Percentiles rank a stretch among this genome's conserved stretches.
Conservation (phyloP, 148 eudicot species). For the Selenicereus undatus region DNA sequence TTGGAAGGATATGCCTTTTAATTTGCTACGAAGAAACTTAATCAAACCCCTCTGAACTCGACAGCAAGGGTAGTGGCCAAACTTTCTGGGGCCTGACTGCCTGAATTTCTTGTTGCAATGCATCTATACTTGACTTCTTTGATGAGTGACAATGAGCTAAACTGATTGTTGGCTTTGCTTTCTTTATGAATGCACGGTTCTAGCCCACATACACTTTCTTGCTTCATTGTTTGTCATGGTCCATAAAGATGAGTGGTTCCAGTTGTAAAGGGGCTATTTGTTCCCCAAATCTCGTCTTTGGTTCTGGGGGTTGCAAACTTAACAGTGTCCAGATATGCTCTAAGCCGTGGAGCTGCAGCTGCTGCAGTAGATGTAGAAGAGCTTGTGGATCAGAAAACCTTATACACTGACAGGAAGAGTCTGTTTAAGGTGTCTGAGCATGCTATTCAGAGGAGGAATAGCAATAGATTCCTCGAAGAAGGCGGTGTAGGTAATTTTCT, state of each 20-base stretch:
- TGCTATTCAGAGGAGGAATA: constrained; percentile 53
- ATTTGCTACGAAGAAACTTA: neutral
- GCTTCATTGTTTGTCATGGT: neutral
- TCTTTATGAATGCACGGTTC: neutral
- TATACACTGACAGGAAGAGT: constrained; percentile 21
- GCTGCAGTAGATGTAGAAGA: constrained; percentile 75
- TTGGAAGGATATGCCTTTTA: constrained; percentile 2
- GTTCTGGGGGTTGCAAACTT: constrained; percentile 18
- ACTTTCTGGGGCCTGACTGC: no score
- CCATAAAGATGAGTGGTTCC: neutral
- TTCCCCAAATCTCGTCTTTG: neutral
- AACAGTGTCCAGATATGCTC: constrained; percentile 66
- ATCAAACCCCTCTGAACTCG: no score
- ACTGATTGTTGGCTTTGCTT: neutral
- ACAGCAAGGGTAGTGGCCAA: no score
- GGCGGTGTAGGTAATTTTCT: constrained; percentile 41
- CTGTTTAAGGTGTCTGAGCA: constrained; percentile 48
- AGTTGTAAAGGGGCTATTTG: neutral
- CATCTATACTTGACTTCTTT: neutral
- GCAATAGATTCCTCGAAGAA: constrained; percentile 29
- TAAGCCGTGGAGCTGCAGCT: constrained; percentile 66
- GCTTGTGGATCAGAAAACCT: constrained; percentile 31
- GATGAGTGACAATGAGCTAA: neutral
- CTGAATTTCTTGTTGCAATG: no score
- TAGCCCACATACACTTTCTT: neutral